phyloP scores from a whole-genome alignment of 441 rosid genomes.

The Aquilaria agallochum region DNA sequence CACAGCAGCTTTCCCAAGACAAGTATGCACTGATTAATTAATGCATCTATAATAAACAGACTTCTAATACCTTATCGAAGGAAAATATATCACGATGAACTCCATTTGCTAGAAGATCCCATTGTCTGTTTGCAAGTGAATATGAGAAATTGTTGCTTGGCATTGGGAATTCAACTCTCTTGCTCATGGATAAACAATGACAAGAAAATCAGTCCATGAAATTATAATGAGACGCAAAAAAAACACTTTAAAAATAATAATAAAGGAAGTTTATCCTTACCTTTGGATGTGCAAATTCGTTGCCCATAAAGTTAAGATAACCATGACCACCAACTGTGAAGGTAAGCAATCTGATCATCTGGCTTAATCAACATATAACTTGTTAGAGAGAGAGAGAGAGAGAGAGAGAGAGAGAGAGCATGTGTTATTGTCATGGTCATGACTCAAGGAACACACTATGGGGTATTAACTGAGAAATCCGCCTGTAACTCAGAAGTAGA shows the following conservation, averaged over 20 bases:
- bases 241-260: conserved; percentile 8
- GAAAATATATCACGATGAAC: conserved; percentile 56
- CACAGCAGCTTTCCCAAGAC: too few species aligned
- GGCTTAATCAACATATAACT: conserved; percentile 25
- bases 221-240: conserved; percentile 21
- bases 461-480: too few species aligned
- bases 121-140: conserved; percentile 79
- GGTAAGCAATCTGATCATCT: conserved; percentile 92
- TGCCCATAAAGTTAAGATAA: conserved; percentile 97
- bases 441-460: too few species aligned
- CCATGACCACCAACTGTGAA: conserved; percentile 81
- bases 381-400: conserved; percentile 5
- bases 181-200: conserved; percentile 20
- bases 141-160: conserved; percentile 83
- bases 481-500: too few species aligned
- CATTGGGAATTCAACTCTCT: conserved; percentile 97
- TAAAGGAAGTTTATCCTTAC: conserved; percentile 32
- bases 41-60: not conserved
- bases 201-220: conserved; percentile 15
- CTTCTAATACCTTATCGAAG: conserved; percentile 70
- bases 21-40: too few species aligned
- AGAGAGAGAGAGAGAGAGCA: too few species aligned
- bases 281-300: conserved; percentile 97
- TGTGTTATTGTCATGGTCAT: too few species aligned
- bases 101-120: conserved; percentile 75